Conservation (phyloP, 1,284 basidiomycete genomes). For the Mycosarcoma mackinlayi region DNA sequence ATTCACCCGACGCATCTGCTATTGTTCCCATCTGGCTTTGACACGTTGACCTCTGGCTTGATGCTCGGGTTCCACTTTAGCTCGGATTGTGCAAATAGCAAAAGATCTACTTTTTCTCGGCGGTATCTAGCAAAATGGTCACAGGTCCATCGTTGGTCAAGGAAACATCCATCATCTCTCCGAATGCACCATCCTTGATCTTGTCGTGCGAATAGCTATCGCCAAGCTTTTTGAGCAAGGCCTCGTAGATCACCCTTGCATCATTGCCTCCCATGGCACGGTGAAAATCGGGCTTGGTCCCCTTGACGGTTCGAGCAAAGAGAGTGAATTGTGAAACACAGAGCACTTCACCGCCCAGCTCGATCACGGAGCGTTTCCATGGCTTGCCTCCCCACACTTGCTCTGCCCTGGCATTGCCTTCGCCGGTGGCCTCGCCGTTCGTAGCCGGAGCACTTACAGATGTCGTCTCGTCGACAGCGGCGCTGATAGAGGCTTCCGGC, state of each 20-base stretch:
- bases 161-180: slow-evolving; percentile 66
- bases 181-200: slow-evolving; percentile 64
- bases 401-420: slow-evolving; percentile 33
- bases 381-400: slow-evolving; percentile 59
- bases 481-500: slow-evolving; percentile 6
- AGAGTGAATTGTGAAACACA: slow-evolving; percentile 67
- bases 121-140: slow-evolving; percentile 55
- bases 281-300: slow-evolving; percentile 67
- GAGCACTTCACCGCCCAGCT: slow-evolving; percentile 61
- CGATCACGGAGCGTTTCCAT: slow-evolving; percentile 59
- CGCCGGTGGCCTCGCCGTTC: neutral
- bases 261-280: slow-evolving; percentile 53
- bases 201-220: slow-evolving; percentile 40
- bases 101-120: slow-evolving; percentile 51
- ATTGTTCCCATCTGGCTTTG: no score
- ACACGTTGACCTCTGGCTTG: no score
- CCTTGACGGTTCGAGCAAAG: slow-evolving; percentile 61
- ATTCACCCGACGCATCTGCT: neutral
- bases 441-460: neutral
- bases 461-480: neutral
- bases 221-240: slow-evolving; percentile 50
- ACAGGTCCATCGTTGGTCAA: slow-evolving; percentile 62
- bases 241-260: slow-evolving; percentile 56
- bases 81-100: neutral
- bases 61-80: neutral